Percentiles rank a stretch among this genome's conserved stretches.
These are phyloP conservation scores for Leucosporidium yakuticum DNA, from an alignment of 768 basidiomycete genomes.

Conservation along the genomic window DNA sequence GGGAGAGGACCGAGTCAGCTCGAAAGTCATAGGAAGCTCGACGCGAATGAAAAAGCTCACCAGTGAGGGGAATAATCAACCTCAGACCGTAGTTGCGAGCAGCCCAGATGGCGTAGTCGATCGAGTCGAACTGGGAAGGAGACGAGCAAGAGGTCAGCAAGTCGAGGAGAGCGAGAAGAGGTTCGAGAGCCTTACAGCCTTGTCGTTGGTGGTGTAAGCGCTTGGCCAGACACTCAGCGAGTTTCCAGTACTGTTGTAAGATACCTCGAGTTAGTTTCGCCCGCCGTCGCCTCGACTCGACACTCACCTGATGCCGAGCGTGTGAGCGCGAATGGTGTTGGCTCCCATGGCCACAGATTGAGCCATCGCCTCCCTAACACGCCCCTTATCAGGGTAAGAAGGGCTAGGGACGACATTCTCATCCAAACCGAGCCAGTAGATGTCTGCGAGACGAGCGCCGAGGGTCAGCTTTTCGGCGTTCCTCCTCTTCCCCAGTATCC, in stretches of 20 bases:
- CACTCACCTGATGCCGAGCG: constrained; percentile 33
- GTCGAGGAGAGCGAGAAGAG: neutral
- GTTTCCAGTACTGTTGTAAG: constrained; percentile 23
- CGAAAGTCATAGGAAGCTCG: neutral
- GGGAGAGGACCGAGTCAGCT: neutral
- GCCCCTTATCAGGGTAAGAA: constrained; percentile 37
- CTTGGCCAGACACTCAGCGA: constrained; percentile 27
- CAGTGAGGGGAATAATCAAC: constrained; percentile 34
- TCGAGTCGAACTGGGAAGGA: constrained; percentile 24
- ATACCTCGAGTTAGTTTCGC: neutral
- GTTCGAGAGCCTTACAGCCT: neutral
- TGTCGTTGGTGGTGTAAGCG: too few relatives aligned
- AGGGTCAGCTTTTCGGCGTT: neutral
- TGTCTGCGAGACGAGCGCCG: constrained; percentile 27
- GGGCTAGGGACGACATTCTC: constrained; percentile 41
- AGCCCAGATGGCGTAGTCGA: constrained; percentile 36
- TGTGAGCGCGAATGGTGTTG: constrained; percentile 35
- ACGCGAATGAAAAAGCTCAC: constrained; percentile 1
- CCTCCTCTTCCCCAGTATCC: neutral
- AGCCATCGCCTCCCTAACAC: constrained; percentile 40
- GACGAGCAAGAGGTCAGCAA: neutral
- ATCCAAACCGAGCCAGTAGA: constrained; percentile 44
- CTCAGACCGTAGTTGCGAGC: constrained; percentile 34
- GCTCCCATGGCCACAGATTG: constrained; percentile 36
- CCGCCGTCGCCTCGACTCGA: rapidly evolving